Base-by-base conservation (phyloP, 2,329 filamentous ascomycete genomes). In the Malbranchea zuffiana region DNA sequence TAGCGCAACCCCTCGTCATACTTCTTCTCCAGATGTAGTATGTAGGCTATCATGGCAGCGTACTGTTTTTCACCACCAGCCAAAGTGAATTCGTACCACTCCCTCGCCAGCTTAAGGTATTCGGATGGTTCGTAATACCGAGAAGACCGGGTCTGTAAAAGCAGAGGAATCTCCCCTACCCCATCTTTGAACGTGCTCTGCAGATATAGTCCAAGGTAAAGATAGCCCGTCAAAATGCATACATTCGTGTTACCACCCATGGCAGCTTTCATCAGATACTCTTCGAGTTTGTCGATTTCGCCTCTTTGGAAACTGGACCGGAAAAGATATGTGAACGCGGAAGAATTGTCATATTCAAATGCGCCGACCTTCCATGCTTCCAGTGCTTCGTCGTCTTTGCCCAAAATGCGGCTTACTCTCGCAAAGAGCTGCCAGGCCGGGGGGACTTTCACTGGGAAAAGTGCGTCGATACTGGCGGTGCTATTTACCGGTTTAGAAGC, bases 71-170 rank as follows among this genome's bases (percentile, higher is more conserved):
- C 42, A 3, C 47, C 50, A 33, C 46, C 20, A 7, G 35, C 27
- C n/a, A n/a, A n/a, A 3, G 54, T 51, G 24, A 60, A 32, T 10
- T 50, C 35, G 30, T 60, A 59, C 60, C 59, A 62, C 15, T 60
- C 51, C 4, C 47, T 29, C 1, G 60, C 55, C 10, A 57, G 37
- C 3, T 32, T 32, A 27, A 46, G 23, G 20, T 33, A 33, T 6
- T 39, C 36, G 5, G 11, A 13, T 21, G 36, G 17, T 6, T 17
- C 28, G 18, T 21, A 15, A 10, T 33, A 33, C 2, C 29, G 36
- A 4, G 36, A 39, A 24, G 23, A 6, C 2, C 16, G 7, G 3
- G 30, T 21, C 12, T 33, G 16, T 25, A 39, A 12, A 16, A 17
- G 5, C 13, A 7, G 21, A 28, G 30, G 30, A 11, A 33, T 33